Conservation (phyloP, 805 yeast genomes). For the Candida vaughaniae region DNA sequence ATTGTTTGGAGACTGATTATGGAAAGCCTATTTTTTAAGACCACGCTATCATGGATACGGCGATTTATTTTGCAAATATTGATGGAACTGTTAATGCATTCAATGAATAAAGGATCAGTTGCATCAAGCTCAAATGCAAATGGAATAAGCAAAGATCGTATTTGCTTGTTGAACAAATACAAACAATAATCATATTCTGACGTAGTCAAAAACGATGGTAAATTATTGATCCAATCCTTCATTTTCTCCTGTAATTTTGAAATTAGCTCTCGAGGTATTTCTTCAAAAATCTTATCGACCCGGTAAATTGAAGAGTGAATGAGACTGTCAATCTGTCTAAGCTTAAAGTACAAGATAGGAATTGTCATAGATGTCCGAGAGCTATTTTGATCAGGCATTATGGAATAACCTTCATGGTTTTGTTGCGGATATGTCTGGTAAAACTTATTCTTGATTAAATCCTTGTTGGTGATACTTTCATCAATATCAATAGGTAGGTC, state of each 20-base stretch:
- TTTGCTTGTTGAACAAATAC: constrained; percentile 8
- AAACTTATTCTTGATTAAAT: constrained; percentile 3
- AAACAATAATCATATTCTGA: constrained; percentile 8
- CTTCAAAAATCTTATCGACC: constrained; percentile 5
- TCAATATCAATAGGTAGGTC: constrained; percentile 9
- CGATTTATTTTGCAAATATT: constrained; percentile 8
- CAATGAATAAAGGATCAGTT: constrained; percentile 7
- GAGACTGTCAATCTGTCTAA: constrained; percentile 6
- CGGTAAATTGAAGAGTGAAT: constrained; percentile 8
- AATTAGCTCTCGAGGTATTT: constrained; percentile 5
- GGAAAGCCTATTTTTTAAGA: constrained; percentile 2
- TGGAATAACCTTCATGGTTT: constrained; percentile 5
- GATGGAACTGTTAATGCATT: constrained; percentile 9
- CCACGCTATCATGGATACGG: constrained; percentile 6
- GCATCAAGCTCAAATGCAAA: constrained; percentile 5
- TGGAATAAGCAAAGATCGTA: constrained; percentile 5
- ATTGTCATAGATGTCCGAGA: constrained; percentile 3
- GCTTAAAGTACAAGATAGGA: constrained; percentile 4
- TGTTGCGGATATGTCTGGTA: constrained; percentile 7
- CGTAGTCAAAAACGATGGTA: constrained; percentile 3
- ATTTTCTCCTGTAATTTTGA: constrained; percentile 3
- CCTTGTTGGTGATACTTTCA: constrained; percentile 5
- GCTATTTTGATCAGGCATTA: not conserved
- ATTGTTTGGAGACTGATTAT: constrained; percentile 7
- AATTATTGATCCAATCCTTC: constrained; percentile 7